phyloP scores from a whole-genome alignment of 148 eudicot genomes.

The Chenopodium formosanum region DNA sequence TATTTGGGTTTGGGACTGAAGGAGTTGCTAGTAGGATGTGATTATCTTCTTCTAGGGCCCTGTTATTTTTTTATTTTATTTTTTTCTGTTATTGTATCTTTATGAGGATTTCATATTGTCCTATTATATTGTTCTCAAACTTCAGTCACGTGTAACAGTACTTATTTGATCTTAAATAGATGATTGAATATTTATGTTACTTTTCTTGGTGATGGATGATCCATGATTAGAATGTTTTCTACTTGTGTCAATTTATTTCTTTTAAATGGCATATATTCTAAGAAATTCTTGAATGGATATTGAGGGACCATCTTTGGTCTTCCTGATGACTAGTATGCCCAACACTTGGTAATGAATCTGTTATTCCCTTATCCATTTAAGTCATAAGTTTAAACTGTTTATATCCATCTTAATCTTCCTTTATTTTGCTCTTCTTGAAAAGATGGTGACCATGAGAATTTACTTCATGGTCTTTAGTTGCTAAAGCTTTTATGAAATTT shows the following conservation, averaged over 20 bases:
- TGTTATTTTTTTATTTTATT: background rate
- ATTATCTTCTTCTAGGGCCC: background rate
- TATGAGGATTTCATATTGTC: background rate
- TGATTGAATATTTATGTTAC: background rate
- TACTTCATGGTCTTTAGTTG: background rate
- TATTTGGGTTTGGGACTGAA: background rate
- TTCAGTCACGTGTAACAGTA: background rate
- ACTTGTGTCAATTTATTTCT: too few species aligned
- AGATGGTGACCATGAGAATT: background rate
- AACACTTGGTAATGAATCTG: background rate
- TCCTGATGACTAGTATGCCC: background rate
- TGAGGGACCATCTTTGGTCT: background rate
- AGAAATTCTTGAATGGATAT: too few species aligned
- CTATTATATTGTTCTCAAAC: background rate
- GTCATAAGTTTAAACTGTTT: background rate
- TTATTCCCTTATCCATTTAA: background rate
- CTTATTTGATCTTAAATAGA: background rate
- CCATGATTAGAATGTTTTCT: too few species aligned
- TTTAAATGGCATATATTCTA: too few species aligned
- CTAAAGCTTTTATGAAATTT: constrained; percentile 12
- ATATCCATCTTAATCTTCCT: background rate
- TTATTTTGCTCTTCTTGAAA: background rate
- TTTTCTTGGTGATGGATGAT: background rate
- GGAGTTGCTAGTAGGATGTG: background rate
- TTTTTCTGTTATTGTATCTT: background rate